phyloP scores from a whole-genome alignment of 2,329 filamentous ascomycete species.

The Hymenoscyphus infarciens region DNA sequence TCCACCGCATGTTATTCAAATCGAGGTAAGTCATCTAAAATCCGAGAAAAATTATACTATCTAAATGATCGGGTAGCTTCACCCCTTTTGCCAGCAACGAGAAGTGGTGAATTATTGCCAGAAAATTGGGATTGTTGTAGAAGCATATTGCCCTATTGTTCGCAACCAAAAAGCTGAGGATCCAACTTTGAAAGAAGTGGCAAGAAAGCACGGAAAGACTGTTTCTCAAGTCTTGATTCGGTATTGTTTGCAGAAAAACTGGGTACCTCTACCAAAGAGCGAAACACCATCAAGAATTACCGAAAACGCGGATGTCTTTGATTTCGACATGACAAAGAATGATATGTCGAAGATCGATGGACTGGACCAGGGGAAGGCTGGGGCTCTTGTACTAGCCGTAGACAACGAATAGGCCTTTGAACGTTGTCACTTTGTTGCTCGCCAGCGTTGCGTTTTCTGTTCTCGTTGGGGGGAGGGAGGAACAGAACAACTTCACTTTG shows the following conservation, averaged over 20 bases:
- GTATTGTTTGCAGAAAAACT: constrained; percentile 67
- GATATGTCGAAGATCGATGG: constrained; percentile 55
- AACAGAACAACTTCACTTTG: no score
- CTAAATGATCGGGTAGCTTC: constrained; percentile 58
- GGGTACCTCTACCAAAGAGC: constrained; percentile 66
- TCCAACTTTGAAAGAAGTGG: constrained; percentile 51
- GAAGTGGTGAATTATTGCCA: constrained; percentile 49
- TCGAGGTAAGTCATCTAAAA: constrained; percentile 55
- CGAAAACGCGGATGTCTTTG: constrained; percentile 58
- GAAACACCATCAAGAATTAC: constrained; percentile 55
- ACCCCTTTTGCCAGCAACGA: constrained; percentile 64
- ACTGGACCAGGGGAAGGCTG: constrained; percentile 47
- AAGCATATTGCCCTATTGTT: constrained; percentile 53
- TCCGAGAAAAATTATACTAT: no score
- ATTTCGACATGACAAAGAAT: constrained; percentile 52
- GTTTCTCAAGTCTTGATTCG: constrained; percentile 65
- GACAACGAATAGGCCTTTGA: constrained; percentile 14
- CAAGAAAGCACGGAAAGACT: constrained; percentile 56
- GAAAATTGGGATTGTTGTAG: constrained; percentile 47
- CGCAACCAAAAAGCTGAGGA: constrained; percentile 61
- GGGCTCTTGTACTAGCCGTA: constrained; percentile 35
- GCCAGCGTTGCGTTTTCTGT: no score
- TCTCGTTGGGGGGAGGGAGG: no score
- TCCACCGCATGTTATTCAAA: constrained; percentile 72
- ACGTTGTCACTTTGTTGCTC: no score